phyloP scores from a whole-genome alignment of 2,329 filamentous ascomycete genomes.

The Chrysoporthe puriensis region DNA sequence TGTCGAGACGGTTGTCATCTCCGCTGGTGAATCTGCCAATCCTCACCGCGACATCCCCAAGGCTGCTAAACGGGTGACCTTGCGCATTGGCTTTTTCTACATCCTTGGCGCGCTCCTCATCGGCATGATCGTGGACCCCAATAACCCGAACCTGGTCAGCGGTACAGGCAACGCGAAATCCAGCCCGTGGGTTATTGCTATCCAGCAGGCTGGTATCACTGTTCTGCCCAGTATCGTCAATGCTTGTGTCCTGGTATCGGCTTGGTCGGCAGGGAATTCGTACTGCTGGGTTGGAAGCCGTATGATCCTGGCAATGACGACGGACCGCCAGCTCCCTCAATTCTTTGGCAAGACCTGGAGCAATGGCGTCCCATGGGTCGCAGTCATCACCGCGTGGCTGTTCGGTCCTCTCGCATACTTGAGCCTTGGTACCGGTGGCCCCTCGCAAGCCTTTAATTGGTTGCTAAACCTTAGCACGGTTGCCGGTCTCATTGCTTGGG shows the following conservation, averaged over 20 bases:
- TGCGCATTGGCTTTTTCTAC: conserved; percentile 31
- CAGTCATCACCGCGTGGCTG: conserved; percentile 56
- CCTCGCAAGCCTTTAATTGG: conserved; percentile 56
- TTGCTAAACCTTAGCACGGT: conserved; percentile 58
- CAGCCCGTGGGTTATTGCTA: conserved; percentile 35
- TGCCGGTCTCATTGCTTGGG: conserved; percentile 40
- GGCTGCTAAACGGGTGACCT: conserved; percentile 29
- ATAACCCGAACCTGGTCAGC: conserved; percentile 22
- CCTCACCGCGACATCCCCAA: conserved; percentile 31
- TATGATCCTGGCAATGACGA: conserved; percentile 70
- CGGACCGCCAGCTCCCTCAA: conserved; percentile 66
- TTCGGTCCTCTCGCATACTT: conserved; percentile 62
- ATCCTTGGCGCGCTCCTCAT: conserved; percentile 31
- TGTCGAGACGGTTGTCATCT: conserved; percentile 30
- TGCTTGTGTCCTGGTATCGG: conserved; percentile 39
- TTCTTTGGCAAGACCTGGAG: conserved; percentile 64
- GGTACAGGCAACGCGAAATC: conserved; percentile 26
- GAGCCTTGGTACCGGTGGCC: conserved; percentile 49
- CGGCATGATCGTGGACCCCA: conserved; percentile 30
- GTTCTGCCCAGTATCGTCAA: conserved; percentile 30
- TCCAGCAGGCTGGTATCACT: conserved; percentile 30
- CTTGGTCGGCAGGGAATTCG: conserved; percentile 46
- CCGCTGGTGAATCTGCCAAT: conserved; percentile 29
- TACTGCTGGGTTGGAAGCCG: conserved; percentile 57
- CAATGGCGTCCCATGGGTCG: conserved; percentile 62